Evolutionary conservation across 2,329 filamentous ascomycete genomes (phyloP).

Genomic region (Endoconidiophora polonica): DNA sequence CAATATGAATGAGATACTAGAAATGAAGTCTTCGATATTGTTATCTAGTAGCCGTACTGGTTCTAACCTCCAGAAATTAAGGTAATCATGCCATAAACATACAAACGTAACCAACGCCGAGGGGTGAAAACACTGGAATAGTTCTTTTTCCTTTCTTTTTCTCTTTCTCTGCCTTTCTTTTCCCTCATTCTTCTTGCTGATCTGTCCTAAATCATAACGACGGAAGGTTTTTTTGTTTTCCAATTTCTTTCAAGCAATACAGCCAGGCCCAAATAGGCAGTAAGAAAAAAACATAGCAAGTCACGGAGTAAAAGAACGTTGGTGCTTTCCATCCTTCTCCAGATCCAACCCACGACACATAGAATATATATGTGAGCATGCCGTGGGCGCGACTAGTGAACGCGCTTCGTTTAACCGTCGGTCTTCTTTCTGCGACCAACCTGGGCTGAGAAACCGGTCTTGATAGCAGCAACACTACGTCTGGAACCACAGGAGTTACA

Average conservation of each 20-base stretch:
- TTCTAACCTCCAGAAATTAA: too few relatives aligned
- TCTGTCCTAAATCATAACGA: too few relatives aligned
- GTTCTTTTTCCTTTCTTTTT: constrained; percentile 9
- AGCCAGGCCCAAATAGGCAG: background rate
- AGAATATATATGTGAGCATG: too few relatives aligned
- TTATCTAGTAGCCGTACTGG: too few relatives aligned
- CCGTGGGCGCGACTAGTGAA: constrained; percentile 5
- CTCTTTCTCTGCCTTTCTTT: constrained; percentile 1
- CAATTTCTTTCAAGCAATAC: constrained; percentile 10
- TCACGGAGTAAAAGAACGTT: background rate
- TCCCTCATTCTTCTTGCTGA: background rate
- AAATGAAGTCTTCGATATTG: too few relatives aligned
- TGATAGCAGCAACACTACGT: constrained; percentile 91
- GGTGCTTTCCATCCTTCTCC: constrained; percentile 7
- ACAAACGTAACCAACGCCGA: constrained; percentile 1
- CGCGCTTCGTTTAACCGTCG: constrained; percentile 44
- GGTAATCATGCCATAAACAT: too few relatives aligned
- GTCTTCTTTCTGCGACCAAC: constrained; percentile 97
- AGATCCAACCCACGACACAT: too few relatives aligned
- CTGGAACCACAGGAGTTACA: constrained; percentile 72
- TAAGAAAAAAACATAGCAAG: background rate
- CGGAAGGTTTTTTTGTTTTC: background rate
- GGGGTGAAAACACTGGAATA: constrained; percentile 1
- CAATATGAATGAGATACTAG: too few relatives aligned
- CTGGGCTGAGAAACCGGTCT: constrained; percentile 99